A percentile compares a stretch with the other conserved stretches of the same genome.
Conservation (phyloP, 805 yeast genomes). For the Nakazawaea siamensis region DNA sequence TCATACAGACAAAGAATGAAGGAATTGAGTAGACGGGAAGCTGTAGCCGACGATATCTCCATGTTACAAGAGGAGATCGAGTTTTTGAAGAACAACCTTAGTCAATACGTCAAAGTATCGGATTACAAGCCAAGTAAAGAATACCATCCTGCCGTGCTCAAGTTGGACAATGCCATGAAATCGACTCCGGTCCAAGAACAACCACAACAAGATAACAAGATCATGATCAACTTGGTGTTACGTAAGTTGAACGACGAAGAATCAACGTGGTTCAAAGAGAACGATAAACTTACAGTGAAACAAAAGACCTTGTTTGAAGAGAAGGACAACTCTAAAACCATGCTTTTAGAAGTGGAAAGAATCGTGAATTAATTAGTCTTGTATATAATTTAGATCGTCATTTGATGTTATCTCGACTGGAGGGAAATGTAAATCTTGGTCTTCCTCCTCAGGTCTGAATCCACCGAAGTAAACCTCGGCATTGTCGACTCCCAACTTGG, state of each 20-base stretch:
- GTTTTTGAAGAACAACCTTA: conserved; percentile 40
- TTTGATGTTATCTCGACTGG: too few relatives aligned
- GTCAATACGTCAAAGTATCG: conserved; percentile 33
- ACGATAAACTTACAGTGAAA: not conserved
- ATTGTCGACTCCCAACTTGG: not conserved
- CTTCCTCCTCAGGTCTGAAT: too few relatives aligned
- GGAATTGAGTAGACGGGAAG: conserved; percentile 52
- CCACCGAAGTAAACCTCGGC: too few relatives aligned
- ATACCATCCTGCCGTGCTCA: conserved; percentile 35
- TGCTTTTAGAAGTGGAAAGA: conserved; percentile 7
- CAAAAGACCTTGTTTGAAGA: conserved; percentile 1
- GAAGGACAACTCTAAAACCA: not conserved
- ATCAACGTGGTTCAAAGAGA: conserved; percentile 1
- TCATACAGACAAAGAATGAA: conserved; percentile 59
- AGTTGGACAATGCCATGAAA: conserved; percentile 15
- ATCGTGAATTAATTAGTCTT: not conserved
- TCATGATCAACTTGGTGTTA: conserved; percentile 5
- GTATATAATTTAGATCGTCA: not conserved
- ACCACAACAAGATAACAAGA: too few relatives aligned
- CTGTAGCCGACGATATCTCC: conserved; percentile 64
- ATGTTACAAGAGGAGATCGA: conserved; percentile 66
- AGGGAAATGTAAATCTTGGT: too few relatives aligned
- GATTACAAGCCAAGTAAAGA: conserved; percentile 42
- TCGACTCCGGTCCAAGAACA: not conserved
- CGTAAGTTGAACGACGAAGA: conserved; percentile 7